Conservation (phyloP, 176 grass and related monocot genomes). For the Coix lacrymajobi region DNA sequence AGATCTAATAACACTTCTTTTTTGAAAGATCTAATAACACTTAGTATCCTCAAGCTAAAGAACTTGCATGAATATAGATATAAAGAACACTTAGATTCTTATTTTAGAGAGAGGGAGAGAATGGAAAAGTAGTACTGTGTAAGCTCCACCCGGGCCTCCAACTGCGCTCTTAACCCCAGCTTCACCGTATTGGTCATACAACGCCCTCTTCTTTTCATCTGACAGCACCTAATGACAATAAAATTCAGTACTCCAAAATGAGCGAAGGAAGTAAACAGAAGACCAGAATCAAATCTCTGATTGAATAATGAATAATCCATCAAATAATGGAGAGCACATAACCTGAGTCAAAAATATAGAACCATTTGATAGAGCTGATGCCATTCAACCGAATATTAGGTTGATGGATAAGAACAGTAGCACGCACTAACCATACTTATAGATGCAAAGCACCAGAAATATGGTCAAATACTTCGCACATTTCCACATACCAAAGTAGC, state of each 20-base stretch:
- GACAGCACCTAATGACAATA: constrained; percentile 76
- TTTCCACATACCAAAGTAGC: neutral
- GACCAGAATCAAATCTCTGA: neutral
- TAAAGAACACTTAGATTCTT: neutral
- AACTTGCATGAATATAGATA: neutral
- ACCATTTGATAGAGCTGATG: neutral
- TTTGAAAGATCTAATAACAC: neutral
- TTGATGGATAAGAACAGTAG: neutral
- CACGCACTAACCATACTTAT: neutral
- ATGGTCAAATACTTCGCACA: neutral
- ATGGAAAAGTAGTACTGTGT: constrained; percentile 60
- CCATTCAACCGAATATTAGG: neutral
- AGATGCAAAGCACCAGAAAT: neutral
- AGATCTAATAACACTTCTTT: neutral
- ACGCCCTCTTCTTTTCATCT: constrained; percentile 92
- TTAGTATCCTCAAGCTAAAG: constrained; percentile 17
- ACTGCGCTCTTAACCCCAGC: constrained; percentile 89
- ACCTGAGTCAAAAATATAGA: neutral
- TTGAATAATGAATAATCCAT: neutral
- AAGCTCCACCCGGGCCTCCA: constrained; percentile 82
- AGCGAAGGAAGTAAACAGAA: neutral
- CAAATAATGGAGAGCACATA: neutral
- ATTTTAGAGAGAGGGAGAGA: constrained; percentile 23
- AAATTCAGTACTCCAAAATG: constrained; percentile 33
- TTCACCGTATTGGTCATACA: constrained; percentile 99